Percentiles rank a stretch among this genome's conserved stretches.
phyloP scores from a whole-genome alignment of 2,329 filamentous ascomycete genomes.

The Beauveria caledonica region DNA sequence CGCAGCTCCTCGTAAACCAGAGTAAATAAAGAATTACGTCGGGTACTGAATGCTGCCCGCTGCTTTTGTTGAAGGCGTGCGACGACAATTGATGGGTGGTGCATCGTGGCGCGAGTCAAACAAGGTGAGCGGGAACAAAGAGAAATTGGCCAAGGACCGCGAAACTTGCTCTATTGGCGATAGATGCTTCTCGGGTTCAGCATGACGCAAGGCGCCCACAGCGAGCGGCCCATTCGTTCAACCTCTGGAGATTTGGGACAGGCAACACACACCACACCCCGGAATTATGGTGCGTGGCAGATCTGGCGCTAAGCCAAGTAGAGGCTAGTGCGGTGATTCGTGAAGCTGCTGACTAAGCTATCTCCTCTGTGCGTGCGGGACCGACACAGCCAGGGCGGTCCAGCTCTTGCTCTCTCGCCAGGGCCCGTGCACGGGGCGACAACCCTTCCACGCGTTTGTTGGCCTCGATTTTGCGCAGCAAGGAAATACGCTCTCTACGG shows the following conservation, averaged over 20 bases:
- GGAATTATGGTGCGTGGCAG: slow-evolving; percentile 1
- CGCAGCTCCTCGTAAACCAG: background rate
- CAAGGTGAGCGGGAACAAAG: background rate
- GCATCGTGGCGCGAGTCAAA: background rate
- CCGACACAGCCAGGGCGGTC: background rate
- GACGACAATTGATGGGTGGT: background rate
- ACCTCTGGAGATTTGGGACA: background rate
- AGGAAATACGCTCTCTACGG: background rate
- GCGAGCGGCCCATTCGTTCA: background rate
- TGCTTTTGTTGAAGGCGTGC: background rate
- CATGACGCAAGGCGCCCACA: background rate
- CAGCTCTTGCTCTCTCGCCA: too few relatives aligned
- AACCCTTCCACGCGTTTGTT: slow-evolving; percentile 6
- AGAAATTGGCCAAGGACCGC: background rate
- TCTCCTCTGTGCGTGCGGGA: background rate
- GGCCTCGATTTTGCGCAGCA: slow-evolving; percentile 9
- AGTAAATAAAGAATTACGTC: background rate
- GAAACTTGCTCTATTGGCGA: background rate
- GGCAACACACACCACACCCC: background rate
- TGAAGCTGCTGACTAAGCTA: slow-evolving; percentile 3
- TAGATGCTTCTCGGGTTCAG: background rate
- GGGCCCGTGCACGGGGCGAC: slow-evolving; percentile 7
- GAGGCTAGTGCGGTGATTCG: background rate
- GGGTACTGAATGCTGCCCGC: background rate
- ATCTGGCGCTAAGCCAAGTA: slow-evolving; percentile 5